These are phyloP conservation scores for Botrytis aclada DNA, from an alignment of 2,329 filamentous ascomycete species.

Conservation along the genomic window DNA sequence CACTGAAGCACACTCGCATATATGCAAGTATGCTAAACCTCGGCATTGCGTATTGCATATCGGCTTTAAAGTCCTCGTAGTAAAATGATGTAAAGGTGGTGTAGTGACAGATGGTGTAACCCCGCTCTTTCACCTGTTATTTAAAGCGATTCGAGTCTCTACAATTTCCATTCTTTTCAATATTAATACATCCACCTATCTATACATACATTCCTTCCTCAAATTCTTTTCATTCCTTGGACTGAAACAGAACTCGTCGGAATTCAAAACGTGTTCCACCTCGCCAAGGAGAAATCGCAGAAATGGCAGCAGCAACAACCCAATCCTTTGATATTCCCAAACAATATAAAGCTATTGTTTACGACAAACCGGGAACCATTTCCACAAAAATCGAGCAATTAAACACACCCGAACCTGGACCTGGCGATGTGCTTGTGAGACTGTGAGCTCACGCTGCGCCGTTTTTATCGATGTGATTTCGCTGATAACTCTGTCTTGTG, in stretches of 20 bases:
- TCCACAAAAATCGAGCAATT: slow-evolving; percentile 62
- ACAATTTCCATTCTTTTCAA: background rate
- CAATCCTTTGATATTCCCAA: slow-evolving; percentile 46
- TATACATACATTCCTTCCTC: background rate
- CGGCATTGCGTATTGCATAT: background rate
- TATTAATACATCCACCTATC: background rate
- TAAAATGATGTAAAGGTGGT: background rate
- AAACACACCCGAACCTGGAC: slow-evolving; percentile 61
- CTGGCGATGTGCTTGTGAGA: slow-evolving; percentile 61
- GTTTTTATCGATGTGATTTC: slow-evolving; percentile 3
- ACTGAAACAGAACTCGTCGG: too few species aligned
- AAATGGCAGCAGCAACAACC: slow-evolving; percentile 30
- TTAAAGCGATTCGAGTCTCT: slow-evolving; percentile 7
- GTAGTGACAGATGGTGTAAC: background rate
- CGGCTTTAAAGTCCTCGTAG: background rate
- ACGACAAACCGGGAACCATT: slow-evolving; percentile 62
- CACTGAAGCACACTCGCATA: background rate
- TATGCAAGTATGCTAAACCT: background rate
- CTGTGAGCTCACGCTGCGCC: slow-evolving; percentile 43
- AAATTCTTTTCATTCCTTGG: background rate
- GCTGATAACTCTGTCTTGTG: slow-evolving; percentile 10
- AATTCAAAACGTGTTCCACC: background rate
- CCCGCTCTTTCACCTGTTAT: slow-evolving; percentile 3
- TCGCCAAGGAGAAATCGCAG: slow-evolving; percentile 19
- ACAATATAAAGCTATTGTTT: slow-evolving; percentile 61